Evolutionary conservation across 2,329 filamentous ascomycete species (phyloP).

Genomic region (Rhynchosporium secalis): DNA sequence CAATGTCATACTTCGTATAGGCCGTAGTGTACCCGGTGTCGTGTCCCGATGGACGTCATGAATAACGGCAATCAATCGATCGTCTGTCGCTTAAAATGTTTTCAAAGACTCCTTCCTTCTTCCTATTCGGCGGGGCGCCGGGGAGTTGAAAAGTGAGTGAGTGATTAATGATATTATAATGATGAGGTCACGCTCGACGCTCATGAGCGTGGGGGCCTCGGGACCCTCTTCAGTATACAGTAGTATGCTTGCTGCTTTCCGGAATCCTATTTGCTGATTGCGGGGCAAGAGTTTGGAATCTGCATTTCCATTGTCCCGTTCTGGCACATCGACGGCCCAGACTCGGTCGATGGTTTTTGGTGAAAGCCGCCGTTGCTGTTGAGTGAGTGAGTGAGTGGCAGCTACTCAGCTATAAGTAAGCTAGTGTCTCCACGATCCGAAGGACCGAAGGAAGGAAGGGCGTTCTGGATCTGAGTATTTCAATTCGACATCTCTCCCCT

Average conservation of each 20-base stretch:
- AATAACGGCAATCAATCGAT: slow-evolving; percentile 5
- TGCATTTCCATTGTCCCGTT: slow-evolving; percentile 28
- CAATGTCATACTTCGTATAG: not conserved
- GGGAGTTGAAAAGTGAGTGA: slow-evolving; percentile 21
- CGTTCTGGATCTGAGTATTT: slow-evolving; percentile 14
- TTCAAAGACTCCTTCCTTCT: not conserved
- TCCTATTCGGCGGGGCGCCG: slow-evolving; percentile 22
- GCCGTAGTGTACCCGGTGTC: slow-evolving; percentile 19
- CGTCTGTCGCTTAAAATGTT: slow-evolving; percentile 4
- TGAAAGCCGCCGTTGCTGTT: slow-evolving; percentile 21
- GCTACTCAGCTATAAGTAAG: not conserved
- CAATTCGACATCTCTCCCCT: slow-evolving; percentile 17
- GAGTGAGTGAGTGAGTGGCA: slow-evolving; percentile 10
- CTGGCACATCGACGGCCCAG: slow-evolving; percentile 22
- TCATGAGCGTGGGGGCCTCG: slow-evolving; percentile 32
- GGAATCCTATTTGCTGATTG: slow-evolving; percentile 31
- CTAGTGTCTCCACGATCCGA: slow-evolving; percentile 21
- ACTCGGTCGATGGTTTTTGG: not conserved
- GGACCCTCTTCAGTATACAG: not conserved
- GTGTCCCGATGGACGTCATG: slow-evolving; percentile 24
- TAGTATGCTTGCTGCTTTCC: slow-evolving; percentile 18
- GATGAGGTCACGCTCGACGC: slow-evolving; percentile 34
- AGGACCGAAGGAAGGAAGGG: slow-evolving; percentile 11
- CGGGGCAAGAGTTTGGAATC: slow-evolving; percentile 27
- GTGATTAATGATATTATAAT: slow-evolving; percentile 37